Evolutionary conservation across 2,329 filamentous ascomycete genomes (phyloP).

Genomic region (Beauveria asiatica): DNA sequence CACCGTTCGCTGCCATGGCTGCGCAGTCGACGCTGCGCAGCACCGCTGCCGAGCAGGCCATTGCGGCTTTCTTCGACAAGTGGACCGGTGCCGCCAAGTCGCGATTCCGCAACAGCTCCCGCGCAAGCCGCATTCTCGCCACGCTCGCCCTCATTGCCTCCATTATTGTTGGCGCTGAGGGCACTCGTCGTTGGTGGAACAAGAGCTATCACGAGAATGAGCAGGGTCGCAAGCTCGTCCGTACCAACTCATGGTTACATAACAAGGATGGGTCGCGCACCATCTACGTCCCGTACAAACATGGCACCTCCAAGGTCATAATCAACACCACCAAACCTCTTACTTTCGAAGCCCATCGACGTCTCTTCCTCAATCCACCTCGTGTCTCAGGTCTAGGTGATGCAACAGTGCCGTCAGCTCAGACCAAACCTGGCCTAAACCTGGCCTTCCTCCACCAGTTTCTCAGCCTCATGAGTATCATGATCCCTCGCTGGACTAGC

Average conservation of each 20-base stretch:
- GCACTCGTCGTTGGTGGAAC: constrained; percentile 69
- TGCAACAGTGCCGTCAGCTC: constrained; percentile 70
- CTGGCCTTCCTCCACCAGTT: constrained; percentile 96
- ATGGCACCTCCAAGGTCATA: constrained; percentile 79
- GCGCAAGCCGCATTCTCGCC: constrained; percentile 63
- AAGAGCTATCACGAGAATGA: constrained; percentile 68
- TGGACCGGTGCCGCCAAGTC: constrained; percentile 45
- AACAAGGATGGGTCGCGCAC: constrained; percentile 93
- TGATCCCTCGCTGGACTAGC: constrained; percentile 91
- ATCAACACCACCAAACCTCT: constrained; percentile 85
- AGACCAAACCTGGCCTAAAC: constrained; percentile 90
- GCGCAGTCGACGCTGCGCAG: constrained; percentile 75
- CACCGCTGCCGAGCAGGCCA: constrained; percentile 56
- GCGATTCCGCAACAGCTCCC: constrained; percentile 56
- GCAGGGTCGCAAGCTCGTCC: constrained; percentile 70
- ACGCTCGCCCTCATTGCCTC: constrained; percentile 68
- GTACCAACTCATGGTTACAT: constrained; percentile 85
- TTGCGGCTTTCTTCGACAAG: constrained; percentile 54
- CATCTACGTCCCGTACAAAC: constrained; percentile 89
- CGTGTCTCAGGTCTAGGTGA: constrained; percentile 70
- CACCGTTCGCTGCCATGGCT: constrained; percentile 51
- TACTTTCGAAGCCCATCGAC: constrained; percentile 91
- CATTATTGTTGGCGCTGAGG: constrained; percentile 72
- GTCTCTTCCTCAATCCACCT: constrained; percentile 87
- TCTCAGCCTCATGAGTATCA: constrained; percentile 89